A percentile compares a stretch with the other conserved stretches of the same genome.
Conservation (phyloP, 768 basidiomycete species). For the Termitomyces sp. region DNA sequence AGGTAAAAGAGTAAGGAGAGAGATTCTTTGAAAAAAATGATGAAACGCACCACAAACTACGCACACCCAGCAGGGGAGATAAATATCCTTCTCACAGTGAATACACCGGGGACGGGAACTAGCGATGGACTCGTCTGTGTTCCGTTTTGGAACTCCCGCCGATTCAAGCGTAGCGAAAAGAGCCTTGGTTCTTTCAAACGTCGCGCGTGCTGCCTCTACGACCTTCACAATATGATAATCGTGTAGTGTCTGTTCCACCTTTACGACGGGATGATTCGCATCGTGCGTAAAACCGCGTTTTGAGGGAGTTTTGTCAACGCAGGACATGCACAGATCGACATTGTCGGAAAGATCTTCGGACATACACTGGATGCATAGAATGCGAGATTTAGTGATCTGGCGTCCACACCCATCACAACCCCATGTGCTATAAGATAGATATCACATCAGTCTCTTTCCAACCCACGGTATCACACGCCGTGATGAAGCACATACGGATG, state of each 20-base stretch:
- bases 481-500: constrained; percentile 23
- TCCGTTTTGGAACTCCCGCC: background rate
- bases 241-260: constrained; percentile 25
- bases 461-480: background rate
- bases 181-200: constrained; percentile 20
- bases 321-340: constrained; percentile 26
- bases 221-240: constrained; percentile 24
- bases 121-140: background rate
- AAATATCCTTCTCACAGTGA: constrained; percentile 12
- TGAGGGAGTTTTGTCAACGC: constrained; percentile 22
- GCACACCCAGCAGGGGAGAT: constrained; percentile 18
- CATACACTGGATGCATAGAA: constrained; percentile 27
- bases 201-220: constrained; percentile 20
- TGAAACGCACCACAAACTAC: constrained; percentile 11
- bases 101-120: constrained; percentile 8
- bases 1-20: background rate
- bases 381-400: constrained; percentile 24
- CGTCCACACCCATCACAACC: constrained; percentile 28
- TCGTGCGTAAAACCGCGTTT: constrained; percentile 26
- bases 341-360: constrained; percentile 27
- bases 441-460: background rate
- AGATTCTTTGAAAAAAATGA: background rate
- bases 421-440: constrained; percentile 16
- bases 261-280: constrained; percentile 24
- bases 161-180: constrained; percentile 21